phyloP scores from a whole-genome alignment of 164 flowering plant species.

The Liquidambar formosana region DNA sequence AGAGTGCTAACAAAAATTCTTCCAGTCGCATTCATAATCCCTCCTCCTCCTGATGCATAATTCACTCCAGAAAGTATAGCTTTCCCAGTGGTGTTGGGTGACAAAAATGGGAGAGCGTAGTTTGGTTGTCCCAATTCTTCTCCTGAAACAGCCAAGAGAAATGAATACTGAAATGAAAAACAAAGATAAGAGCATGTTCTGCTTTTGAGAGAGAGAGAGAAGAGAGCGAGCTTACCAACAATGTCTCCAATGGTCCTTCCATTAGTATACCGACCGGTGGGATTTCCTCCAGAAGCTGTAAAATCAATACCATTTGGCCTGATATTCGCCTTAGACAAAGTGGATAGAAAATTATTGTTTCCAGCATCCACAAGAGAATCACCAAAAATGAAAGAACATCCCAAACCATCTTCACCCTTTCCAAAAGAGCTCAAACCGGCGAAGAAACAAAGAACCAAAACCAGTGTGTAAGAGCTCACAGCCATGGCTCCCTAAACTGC shows the following conservation, averaged over 20 bases:
- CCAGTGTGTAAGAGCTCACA: constrained; percentile 8
- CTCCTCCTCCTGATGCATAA: constrained; percentile 97
- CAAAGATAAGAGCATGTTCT: no score
- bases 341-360: constrained; percentile 74
- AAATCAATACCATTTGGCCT: constrained; percentile 90
- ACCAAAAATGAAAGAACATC: constrained; percentile 86
- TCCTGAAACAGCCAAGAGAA: constrained; percentile 37
- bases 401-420: constrained; percentile 29
- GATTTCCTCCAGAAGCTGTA: constrained; percentile 63
- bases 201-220: constrained; percentile 3
- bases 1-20: constrained; percentile 64
- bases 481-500: constrained; percentile 14
- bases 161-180: not conserved
- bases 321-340: constrained; percentile 76
- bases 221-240: constrained; percentile 53
- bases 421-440: constrained; percentile 15
- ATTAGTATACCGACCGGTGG: constrained; percentile 91
- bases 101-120: constrained; percentile 72
- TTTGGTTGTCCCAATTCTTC: constrained; percentile 72
- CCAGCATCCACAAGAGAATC: constrained; percentile 97
- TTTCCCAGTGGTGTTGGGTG: constrained; percentile 80
- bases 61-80: constrained; percentile 72
- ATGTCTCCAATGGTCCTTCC: constrained; percentile 94
- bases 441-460: constrained; percentile 22
- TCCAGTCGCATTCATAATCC: constrained; percentile 88